A percentile compares a stretch with the other conserved stretches of the same genome.
These are phyloP conservation scores for Claviceps arundinis DNA, from an alignment of 2,329 filamentous ascomycete species.

Conservation along the genomic window DNA sequence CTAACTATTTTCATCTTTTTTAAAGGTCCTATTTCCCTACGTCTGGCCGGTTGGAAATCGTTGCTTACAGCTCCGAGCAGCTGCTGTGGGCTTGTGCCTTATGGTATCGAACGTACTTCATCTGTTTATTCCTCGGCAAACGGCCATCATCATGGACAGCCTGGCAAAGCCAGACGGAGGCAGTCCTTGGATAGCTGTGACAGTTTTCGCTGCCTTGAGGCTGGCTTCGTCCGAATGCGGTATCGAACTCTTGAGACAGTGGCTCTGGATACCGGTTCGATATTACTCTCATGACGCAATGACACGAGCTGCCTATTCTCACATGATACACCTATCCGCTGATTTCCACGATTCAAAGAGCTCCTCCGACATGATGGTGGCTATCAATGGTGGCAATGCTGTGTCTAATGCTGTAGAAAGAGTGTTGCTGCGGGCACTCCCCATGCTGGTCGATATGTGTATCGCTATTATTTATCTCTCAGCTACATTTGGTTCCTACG, in stretches of 20 bases:
- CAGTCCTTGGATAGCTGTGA: conserved; percentile 38
- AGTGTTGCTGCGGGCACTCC: conserved; percentile 42
- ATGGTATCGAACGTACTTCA: conserved; percentile 60
- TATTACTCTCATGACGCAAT: conserved; percentile 42
- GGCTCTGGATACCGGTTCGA: conserved; percentile 45
- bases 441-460: conserved; percentile 46
- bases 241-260: conserved; percentile 37
- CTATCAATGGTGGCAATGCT: conserved; percentile 39
- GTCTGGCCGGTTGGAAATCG: conserved; percentile 61
- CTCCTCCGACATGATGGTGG: conserved; percentile 43
- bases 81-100: conserved; percentile 54
- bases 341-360: conserved; percentile 50
- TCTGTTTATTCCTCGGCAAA: conserved; percentile 65
- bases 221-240: conserved; percentile 42
- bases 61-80: conserved; percentile 52
- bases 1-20: not conserved
- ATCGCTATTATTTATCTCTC: conserved; percentile 49
- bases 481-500: conserved; percentile 44
- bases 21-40: conserved; percentile 60
- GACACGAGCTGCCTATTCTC: conserved; percentile 41
- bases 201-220: conserved; percentile 36
- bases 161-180: conserved; percentile 30
- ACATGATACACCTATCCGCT: conserved; percentile 46
- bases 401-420: conserved; percentile 44
- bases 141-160: conserved; percentile 65